Base-by-base conservation (phyloP, 306 rosid species). In the Styphnolobium japonicum region DNA sequence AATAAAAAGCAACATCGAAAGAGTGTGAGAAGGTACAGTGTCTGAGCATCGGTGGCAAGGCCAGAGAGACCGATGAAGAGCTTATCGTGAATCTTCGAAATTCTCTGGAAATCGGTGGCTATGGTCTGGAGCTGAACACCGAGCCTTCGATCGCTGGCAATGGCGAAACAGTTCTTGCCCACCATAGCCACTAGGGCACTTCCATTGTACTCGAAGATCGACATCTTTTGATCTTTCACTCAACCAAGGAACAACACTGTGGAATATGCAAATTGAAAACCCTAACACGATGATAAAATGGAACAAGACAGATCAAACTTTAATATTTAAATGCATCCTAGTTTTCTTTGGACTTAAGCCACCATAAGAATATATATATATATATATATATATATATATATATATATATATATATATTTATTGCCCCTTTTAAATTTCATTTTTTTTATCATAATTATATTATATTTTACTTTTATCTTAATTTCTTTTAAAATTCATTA, bases 121-220 rank as follows among this genome's bases (percentile, higher is more conserved):
- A 95, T 79, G 8, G 97, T 95, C 70, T 95, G 97, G 8, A 95
- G 97, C 92, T 95, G 97, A 87, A 95, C 98, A 5, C 98, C 98
- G 33, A 95, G 89, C 46, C 97, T 89, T 11, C 98, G 95, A 88
- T 95, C 98, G 77, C 97, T 92, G 79, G 97, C 98, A 11, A 95
- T 90, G 83, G 97, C 97, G 81, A 95, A 92, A 88, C 98, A 92
- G 85, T 95, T 92, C 92, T 95, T 92, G 45, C 98, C 98, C 33
- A 95, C 98, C 98, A 92, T 92, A 5, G 97, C 98, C 19, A 94
- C 84, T 19, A 94, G 88, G 73, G 98, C 98, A 73, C 97, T 90
- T 36, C 98, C 98, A 80, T 95, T 95, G 85, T 95, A 95, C 90
- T 95, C 98, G 82, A 89, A 91, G 87, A 95, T 95, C 98, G 89